Conservation (phyloP, 345 rosid species). For the Rhizophora apiculata region DNA sequence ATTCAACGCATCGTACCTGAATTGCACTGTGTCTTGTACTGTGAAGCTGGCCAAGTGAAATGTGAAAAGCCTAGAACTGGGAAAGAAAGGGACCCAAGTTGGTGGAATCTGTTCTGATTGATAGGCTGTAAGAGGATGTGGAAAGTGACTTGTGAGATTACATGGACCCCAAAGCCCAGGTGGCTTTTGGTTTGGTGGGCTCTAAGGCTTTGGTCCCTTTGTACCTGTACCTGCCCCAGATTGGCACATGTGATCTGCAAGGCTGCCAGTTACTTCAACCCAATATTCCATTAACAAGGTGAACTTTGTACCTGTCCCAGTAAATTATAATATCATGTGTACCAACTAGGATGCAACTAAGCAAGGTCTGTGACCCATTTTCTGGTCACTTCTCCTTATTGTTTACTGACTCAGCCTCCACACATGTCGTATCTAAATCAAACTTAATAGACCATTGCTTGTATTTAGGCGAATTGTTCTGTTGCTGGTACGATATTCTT, state of each 20-base stretch:
- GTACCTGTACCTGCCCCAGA: neutral
- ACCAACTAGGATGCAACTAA: conserved; percentile 19
- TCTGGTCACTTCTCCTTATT: conserved; percentile 20
- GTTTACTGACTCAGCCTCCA: conserved; percentile 52
- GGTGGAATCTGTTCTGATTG: too few relatives aligned
- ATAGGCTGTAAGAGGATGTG: conserved; percentile 4
- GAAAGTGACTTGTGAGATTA: neutral
- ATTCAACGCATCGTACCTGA: too few relatives aligned
- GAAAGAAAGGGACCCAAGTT: too few relatives aligned
- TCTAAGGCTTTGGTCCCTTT: conserved; percentile 4
- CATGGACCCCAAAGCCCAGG: neutral
- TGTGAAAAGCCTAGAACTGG: too few relatives aligned
- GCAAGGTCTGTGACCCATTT: conserved; percentile 16
- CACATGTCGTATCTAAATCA: conserved; percentile 5
- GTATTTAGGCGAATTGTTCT: conserved; percentile 10
- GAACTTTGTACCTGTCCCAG: neutral
- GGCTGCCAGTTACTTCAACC: conserved; percentile 10
- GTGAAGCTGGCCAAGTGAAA: too few relatives aligned
- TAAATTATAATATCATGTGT: conserved; percentile 16
- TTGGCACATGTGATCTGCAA: neutral
- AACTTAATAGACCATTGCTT: neutral
- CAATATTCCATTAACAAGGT: too few relatives aligned
- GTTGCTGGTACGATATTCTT: neutral
- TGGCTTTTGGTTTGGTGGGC: conserved; percentile 8
- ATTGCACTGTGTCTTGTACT: too few relatives aligned